Conservation (phyloP, 306 rosid species). For the Biancaea sappan region DNA sequence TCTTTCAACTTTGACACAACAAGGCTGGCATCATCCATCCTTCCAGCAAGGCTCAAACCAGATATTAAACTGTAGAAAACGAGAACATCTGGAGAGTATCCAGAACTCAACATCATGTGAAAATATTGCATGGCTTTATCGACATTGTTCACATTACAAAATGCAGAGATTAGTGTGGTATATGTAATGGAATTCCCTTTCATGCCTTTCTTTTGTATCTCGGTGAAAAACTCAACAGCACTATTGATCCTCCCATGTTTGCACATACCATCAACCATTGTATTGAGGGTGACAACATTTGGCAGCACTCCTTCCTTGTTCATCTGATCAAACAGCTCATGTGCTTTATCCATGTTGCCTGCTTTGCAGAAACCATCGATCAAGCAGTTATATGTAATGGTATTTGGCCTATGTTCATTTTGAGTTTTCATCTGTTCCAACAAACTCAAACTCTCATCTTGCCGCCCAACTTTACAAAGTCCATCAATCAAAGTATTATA, state of each 20-base stretch:
- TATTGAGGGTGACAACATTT: slow-evolving; percentile 66
- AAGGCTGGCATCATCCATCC: slow-evolving; percentile 72
- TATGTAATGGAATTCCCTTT: slow-evolving; percentile 63
- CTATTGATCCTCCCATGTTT: slow-evolving; percentile 54
- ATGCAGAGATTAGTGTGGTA: slow-evolving; percentile 61
- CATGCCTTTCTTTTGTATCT: slow-evolving; percentile 61
- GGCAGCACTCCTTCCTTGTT: slow-evolving; percentile 53
- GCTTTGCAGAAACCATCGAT: slow-evolving; percentile 60
- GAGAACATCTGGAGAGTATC: slow-evolving; percentile 64
- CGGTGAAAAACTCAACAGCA: slow-evolving; percentile 64
- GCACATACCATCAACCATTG: slow-evolving; percentile 76
- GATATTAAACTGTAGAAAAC: slow-evolving; percentile 68
- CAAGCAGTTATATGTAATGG: slow-evolving; percentile 73
- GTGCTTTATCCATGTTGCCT: slow-evolving; percentile 62
- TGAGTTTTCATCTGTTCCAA: slow-evolving; percentile 65
- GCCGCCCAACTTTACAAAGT: slow-evolving; percentile 86
- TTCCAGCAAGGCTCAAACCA: slow-evolving; percentile 77
- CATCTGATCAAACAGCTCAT: slow-evolving; percentile 61
- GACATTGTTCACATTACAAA: slow-evolving; percentile 70
- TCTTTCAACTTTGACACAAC: slow-evolving; percentile 67
- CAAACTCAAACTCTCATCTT: slow-evolving; percentile 67
- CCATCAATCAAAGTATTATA: slow-evolving; percentile 80
- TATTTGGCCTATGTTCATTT: slow-evolving; percentile 45
- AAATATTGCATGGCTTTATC: slow-evolving; percentile 66
- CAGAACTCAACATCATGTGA: slow-evolving; percentile 57